phyloP scores from a whole-genome alignment of 352 stramenopile genomes.

The Phytophthora ramorum region DNA sequence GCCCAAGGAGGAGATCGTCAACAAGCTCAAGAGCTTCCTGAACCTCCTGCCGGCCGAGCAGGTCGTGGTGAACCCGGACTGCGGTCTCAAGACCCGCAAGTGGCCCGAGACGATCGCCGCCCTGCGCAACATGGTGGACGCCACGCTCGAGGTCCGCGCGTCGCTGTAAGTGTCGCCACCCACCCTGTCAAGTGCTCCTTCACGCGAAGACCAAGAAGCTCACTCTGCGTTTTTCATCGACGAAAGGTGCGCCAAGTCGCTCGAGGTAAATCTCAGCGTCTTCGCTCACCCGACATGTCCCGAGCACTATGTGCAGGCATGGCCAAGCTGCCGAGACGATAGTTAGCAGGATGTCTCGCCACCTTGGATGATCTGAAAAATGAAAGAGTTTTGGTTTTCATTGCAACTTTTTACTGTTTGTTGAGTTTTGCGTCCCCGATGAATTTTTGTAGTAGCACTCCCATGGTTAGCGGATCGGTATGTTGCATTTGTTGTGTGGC shows the following conservation, averaged over 20 bases:
- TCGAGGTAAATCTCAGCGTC: conserved; percentile 23
- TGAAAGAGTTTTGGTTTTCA: neutral
- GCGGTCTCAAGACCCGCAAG: conserved; percentile 93
- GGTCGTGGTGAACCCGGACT: conserved; percentile 93
- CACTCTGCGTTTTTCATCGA: conserved; percentile 33
- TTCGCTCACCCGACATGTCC: conserved; percentile 45
- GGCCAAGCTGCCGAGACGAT: conserved; percentile 45
- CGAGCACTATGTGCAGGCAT: conserved; percentile 33
- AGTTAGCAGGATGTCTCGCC: conserved; percentile 49
- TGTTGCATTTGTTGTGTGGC: no score
- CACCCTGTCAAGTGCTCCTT: neutral
- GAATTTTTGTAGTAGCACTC: no score
- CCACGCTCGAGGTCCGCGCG: conserved; percentile 75
- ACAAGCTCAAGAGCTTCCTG: conserved; percentile 90
- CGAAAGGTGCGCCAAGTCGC: conserved; percentile 37
- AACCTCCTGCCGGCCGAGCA: conserved; percentile 78
- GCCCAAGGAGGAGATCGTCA: conserved; percentile 86
- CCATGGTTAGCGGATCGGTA: no score
- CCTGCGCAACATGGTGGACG: conserved; percentile 91
- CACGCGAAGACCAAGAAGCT: conserved; percentile 26
- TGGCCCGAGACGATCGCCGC: conserved; percentile 92
- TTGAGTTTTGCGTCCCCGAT: no score
- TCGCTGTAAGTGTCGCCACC: conserved; percentile 44
- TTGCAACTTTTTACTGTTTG: no score
- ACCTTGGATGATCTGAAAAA: conserved; percentile 43